Percentiles rank a stretch among this genome's conserved stretches.
phyloP scores from a whole-genome alignment of 371 early-diverging fungal species.

The Parasitella parasitica region DNA sequence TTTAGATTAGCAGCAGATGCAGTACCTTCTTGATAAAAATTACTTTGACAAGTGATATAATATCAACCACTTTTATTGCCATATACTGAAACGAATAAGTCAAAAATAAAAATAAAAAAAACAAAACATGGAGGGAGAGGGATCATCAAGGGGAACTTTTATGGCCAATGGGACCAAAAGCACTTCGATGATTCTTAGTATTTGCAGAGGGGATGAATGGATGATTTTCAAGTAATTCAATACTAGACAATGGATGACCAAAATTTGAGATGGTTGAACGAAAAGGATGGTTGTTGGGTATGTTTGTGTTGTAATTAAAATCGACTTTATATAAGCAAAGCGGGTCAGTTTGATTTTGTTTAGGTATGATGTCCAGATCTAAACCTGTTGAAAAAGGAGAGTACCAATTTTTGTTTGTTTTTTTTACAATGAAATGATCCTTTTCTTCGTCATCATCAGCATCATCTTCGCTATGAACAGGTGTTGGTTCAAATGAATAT shows the following conservation, averaged over 20 bases:
- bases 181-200: neutral
- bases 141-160: neutral
- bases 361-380: constrained; percentile 32
- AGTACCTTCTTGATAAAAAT: too few species aligned
- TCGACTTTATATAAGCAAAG: constrained; percentile 13
- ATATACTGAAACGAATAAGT: too few species aligned
- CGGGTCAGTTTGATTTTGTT: constrained; percentile 12
- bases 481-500: constrained; percentile 10
- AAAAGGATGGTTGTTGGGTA: constrained; percentile 1
- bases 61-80: too few species aligned
- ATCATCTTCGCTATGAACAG: constrained; percentile 19
- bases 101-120: neutral
- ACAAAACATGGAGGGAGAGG: neutral
- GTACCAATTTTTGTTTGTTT: constrained; percentile 24
- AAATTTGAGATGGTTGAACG: neutral
- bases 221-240: constrained; percentile 27
- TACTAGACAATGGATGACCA: neutral
- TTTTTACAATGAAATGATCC: neutral
- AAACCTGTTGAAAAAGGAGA: constrained; percentile 36
- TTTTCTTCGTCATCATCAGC: neutral
- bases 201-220: constrained; percentile 23
- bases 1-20: too few species aligned
- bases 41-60: too few species aligned
- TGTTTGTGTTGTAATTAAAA: constrained; percentile 4
- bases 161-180: constrained; percentile 21